Conservation (phyloP, 352 stramenopile genomes). For the Phytophthora hibernalis region DNA sequence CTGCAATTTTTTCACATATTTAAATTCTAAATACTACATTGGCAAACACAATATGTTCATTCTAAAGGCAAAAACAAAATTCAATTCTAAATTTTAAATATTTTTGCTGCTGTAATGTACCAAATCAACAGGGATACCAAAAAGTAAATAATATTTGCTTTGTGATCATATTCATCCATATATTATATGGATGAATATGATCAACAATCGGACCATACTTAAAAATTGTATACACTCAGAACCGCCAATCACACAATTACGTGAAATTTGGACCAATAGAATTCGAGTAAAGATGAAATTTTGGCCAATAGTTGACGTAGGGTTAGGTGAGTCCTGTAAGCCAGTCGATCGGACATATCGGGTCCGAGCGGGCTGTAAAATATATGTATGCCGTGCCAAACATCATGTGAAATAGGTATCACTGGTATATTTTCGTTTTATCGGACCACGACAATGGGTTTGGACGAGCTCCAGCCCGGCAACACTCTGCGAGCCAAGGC, state of each 20-base stretch:
- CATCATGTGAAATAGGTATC: neutral
- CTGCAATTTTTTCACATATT: no score
- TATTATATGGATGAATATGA: conserved; percentile 4
- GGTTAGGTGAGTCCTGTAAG: conserved; percentile 4
- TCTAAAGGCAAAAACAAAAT: no score
- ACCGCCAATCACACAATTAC: neutral
- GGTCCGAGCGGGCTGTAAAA: neutral
- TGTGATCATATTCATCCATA: no score
- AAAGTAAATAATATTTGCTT: no score
- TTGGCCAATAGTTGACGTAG: neutral
- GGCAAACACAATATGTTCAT: no score
- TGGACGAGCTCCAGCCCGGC: conserved; percentile 8
- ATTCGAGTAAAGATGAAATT: neutral
- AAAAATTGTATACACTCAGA: neutral
- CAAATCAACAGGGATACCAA: no score
- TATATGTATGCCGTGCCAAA: neutral
- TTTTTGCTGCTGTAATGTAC: no score
- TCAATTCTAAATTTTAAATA: no score
- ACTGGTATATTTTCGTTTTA: conserved; percentile 11
- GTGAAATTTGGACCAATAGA: neutral
- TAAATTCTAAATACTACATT: no score
- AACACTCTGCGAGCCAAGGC: conserved; percentile 10
- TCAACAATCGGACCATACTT: conserved; percentile 1
- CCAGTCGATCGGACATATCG: neutral
- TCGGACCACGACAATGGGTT: conserved; percentile 9